These are phyloP conservation scores for Phialocephala sp. DNA, from an alignment of 2,329 filamentous ascomycete species.

Conservation along the genomic window DNA sequence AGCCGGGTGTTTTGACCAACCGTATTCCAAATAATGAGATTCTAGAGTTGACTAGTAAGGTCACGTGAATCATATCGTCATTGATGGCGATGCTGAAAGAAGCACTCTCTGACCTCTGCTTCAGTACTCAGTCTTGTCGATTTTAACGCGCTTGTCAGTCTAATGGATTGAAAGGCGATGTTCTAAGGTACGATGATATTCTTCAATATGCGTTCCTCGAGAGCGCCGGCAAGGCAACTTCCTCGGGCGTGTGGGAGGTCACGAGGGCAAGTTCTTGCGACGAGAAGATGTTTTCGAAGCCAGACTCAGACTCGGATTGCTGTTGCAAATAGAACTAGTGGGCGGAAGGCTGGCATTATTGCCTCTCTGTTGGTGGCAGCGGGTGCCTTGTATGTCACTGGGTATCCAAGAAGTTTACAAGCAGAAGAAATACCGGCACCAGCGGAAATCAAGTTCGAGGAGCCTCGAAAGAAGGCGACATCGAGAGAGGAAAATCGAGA, in stretches of 20 bases:
- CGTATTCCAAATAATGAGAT: too few species aligned
- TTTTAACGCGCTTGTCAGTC: background rate
- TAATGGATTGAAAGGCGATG: background rate
- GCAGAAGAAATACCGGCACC: constrained; percentile 40
- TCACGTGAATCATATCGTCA: constrained; percentile 32
- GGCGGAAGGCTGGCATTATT: constrained; percentile 30
- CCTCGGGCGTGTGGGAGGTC: constrained; percentile 27
- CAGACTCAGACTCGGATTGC: constrained; percentile 26
- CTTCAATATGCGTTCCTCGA: constrained; percentile 35
- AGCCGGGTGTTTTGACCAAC: background rate
- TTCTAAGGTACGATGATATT: background rate
- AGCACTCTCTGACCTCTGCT: constrained; percentile 1
- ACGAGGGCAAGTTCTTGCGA: constrained; percentile 18
- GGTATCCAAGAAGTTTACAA: constrained; percentile 35
- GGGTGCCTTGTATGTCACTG: constrained; percentile 35
- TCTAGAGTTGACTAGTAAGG: too few species aligned
- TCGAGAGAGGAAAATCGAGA: constrained; percentile 77
- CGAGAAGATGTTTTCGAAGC: constrained; percentile 34
- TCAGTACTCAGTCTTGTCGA: background rate
- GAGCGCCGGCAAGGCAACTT: constrained; percentile 21
- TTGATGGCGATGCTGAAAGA: constrained; percentile 31
- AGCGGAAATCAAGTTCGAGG: constrained; percentile 71
- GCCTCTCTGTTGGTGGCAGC: constrained; percentile 34
- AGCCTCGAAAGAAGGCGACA: constrained; percentile 59
- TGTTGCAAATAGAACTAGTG: constrained; percentile 24